Conservation (phyloP, 768 basidiomycete species). For the Kwoniella sp. region DNA sequence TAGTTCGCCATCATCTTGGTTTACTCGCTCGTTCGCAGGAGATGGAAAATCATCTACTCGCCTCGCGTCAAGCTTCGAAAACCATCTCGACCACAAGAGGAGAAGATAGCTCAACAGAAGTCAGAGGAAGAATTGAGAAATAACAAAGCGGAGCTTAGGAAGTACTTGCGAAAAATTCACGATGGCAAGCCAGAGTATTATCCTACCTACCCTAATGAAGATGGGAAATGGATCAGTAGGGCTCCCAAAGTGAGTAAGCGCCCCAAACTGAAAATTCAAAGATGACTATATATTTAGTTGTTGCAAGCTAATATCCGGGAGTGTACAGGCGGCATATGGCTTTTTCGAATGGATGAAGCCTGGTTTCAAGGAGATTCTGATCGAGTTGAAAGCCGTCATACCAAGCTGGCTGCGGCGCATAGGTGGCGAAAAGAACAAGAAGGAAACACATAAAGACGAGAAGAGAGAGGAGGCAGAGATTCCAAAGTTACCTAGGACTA, state of each 20-base stretch:
- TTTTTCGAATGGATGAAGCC: conserved; percentile 23
- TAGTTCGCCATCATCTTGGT: conserved; percentile 25
- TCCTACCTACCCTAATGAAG: conserved; percentile 7
- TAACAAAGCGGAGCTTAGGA: background rate
- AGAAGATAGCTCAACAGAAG: conserved; percentile 3
- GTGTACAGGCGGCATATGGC: conserved; percentile 6
- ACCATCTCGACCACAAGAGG: conserved; percentile 8
- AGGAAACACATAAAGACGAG: background rate
- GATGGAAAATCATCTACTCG: conserved; percentile 26
- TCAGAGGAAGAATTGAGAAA: background rate
- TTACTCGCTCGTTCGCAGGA: conserved; percentile 26
- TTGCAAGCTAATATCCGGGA: background rate
- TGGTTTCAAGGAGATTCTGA: conserved; percentile 10
- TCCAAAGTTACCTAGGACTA: background rate
- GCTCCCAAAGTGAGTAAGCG: conserved; percentile 18
- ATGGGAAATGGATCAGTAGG: conserved; percentile 12
- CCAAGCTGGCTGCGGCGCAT: conserved; percentile 7
- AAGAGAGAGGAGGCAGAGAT: background rate
- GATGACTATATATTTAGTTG: background rate
- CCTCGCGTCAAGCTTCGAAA: conserved; percentile 29
- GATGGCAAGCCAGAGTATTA: conserved; percentile 14
- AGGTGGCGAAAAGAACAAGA: background rate
- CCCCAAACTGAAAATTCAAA: background rate
- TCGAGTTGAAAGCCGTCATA: conserved; percentile 19
- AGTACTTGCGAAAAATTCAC: conserved; percentile 4